phyloP scores from a whole-genome alignment of 2,329 filamentous ascomycete species.

The Dactylella cylindrospora region DNA sequence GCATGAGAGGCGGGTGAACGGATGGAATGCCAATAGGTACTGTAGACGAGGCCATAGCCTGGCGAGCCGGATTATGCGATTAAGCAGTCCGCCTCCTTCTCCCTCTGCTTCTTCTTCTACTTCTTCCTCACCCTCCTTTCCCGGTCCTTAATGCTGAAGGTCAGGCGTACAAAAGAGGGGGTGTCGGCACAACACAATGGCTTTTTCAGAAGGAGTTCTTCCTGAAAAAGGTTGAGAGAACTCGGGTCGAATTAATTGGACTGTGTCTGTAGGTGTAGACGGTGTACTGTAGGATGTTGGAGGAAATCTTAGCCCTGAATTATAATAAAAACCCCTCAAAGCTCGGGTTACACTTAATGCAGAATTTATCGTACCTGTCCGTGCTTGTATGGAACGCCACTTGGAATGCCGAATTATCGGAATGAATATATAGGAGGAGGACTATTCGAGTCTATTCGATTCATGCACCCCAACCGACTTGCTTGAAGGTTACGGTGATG shows the following conservation, averaged over 20 bases:
- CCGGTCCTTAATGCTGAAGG: too few species aligned
- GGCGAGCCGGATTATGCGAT: conserved; percentile 39
- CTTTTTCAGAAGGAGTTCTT: conserved; percentile 42
- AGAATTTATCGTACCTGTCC: conserved; percentile 33
- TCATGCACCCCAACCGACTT: too few species aligned
- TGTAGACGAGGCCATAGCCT: conserved; percentile 43
- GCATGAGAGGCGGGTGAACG: conserved; percentile 38
- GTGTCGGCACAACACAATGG: conserved; percentile 26
- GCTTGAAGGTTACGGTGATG: conserved; percentile 32
- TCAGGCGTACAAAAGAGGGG: conserved; percentile 13
- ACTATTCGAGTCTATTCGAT: conserved; percentile 34
- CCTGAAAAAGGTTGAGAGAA: conserved; percentile 27
- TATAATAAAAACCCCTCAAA: conserved; percentile 42
- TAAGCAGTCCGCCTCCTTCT: conserved; percentile 40
- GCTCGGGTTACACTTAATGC: conserved; percentile 33
- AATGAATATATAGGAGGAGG: conserved; percentile 24
- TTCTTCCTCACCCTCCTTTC: conserved; percentile 24
- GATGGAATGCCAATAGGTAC: conserved; percentile 43
- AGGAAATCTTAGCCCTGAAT: too few species aligned
- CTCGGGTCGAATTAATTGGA: conserved; percentile 20
- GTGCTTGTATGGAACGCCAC: conserved; percentile 21
- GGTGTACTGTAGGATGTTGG: conserved; percentile 19
- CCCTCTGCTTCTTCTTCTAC: conserved; percentile 20
- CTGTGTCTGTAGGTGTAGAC: conserved; percentile 7
- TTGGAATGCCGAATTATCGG: conserved; percentile 16